Base-by-base conservation (phyloP, 306 rosid species). In the Begonia fuchsioides region DNA sequence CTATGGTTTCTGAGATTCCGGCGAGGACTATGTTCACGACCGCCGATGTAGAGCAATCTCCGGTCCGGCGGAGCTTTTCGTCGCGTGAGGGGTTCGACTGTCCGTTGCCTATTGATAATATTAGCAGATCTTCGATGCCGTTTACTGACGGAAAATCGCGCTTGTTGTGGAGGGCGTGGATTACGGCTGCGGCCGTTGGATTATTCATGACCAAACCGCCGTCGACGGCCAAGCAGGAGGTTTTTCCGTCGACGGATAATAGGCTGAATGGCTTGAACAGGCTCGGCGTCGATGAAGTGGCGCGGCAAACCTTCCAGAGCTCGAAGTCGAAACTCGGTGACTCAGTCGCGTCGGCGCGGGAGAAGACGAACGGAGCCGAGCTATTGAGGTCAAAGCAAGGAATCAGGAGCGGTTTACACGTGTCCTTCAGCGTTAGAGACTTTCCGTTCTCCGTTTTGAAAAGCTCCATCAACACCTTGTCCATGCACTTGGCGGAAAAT, bases 171-270 rank as follows among this genome's bases (percentile, higher is more conserved):
- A 90, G 85, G 26, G 75, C 98, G 69, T 90, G 98, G 13, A 94
- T 90, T 8, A 90, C 94, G 0, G 95, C 92, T 0, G 98, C 98
- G 1, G 95, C 85, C 12, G 98, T 73, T 0, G 98, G 95, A 46
- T 90, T 90, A 73, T 90, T 90, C 98, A 90, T 90, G 6, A 90
- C 98, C 10, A 90, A 68, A 3, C 98, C 98, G 6, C 95, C 98
- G 78, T 85, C 94, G 0, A 90, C 67, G 67, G 94, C 95, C 19
- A 73, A 53, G 79, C 98, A 90, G 3, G 82, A 61, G 0, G 92
- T 90, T 49, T 79, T 90, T 0, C 87, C 87, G 64, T 90, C 94
- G 7, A 75, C 70, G 40, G 98, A 90, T n/a, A 66, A 47, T n/a
- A 90, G 67, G 14, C 46, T 17, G 53, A 90, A 85, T 7, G 98